Percentiles rank a stretch among this genome's conserved stretches.
phyloP scores from a whole-genome alignment of 768 basidiomycete species.

The Amanita thiersii region DNA sequence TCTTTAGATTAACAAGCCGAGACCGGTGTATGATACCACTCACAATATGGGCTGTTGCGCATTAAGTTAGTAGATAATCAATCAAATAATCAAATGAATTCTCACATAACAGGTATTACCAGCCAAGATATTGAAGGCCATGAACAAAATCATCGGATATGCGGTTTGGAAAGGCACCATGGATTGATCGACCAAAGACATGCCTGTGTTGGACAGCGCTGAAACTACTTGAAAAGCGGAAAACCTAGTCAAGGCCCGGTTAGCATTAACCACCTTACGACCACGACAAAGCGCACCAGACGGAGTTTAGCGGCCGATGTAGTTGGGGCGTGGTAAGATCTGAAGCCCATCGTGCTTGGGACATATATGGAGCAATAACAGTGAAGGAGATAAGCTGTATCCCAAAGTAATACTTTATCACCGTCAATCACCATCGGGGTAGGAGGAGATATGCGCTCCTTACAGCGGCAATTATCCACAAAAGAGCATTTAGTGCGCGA shows the following conservation, averaged over 20 bases:
- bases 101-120: slow-evolving; percentile 93
- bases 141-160: slow-evolving; percentile 67
- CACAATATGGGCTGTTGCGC: slow-evolving; percentile 75
- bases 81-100: slow-evolving; percentile 14
- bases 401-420: slow-evolving; percentile 70
- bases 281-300: slow-evolving; percentile 47
- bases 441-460: slow-evolving; percentile 24
- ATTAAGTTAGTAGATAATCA: neutral
- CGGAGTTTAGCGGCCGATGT: slow-evolving; percentile 42
- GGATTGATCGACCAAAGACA: slow-evolving; percentile 79
- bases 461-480: slow-evolving; percentile 76
- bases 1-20: neutral
- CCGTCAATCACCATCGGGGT: slow-evolving; percentile 1
- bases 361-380: slow-evolving; percentile 77
- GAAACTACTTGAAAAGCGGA: slow-evolving; percentile 80
- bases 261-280: neutral
- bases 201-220: slow-evolving; percentile 84
- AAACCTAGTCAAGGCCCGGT: slow-evolving; percentile 44
- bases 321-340: slow-evolving; percentile 56
- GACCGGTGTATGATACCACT: slow-evolving; percentile 21
- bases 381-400: slow-evolving; percentile 62
- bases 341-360: slow-evolving; percentile 45
- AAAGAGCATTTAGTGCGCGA: slow-evolving; percentile 67
- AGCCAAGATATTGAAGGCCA: slow-evolving; percentile 74
- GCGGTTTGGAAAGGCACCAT: slow-evolving; percentile 90